Percentiles rank a stretch among this genome's conserved stretches.
These are phyloP conservation scores for Penicillium sclerotigenum DNA, from an alignment of 2,329 filamentous ascomycete species.

Conservation along the genomic window DNA sequence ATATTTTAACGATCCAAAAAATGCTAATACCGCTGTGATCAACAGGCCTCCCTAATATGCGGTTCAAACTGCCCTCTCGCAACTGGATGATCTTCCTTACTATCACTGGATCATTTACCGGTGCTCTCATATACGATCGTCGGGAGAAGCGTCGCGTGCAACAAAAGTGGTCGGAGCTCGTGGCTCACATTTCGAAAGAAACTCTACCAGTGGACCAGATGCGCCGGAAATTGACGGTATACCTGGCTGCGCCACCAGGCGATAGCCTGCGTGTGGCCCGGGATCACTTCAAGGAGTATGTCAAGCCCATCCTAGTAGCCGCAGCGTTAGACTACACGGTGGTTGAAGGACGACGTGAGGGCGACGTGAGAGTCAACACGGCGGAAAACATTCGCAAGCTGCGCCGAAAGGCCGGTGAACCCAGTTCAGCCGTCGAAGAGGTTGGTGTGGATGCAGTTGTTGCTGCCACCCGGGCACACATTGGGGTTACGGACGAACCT, in stretches of 20 bases:
- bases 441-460: conserved; percentile 60
- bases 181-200: conserved; percentile 79
- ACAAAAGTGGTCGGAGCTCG: conserved; percentile 79
- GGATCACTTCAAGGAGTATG: conserved; percentile 92
- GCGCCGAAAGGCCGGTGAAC: conserved; percentile 60
- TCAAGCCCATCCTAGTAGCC: conserved; percentile 87
- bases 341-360: conserved; percentile 84
- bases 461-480: conserved; percentile 60
- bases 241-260: conserved; percentile 78
- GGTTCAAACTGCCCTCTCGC: conserved; percentile 80
- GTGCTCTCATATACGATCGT: conserved; percentile 85
- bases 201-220: conserved; percentile 69
- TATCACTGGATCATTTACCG: conserved; percentile 71
- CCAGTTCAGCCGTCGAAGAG: conserved; percentile 43
- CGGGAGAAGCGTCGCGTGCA: conserved; percentile 83
- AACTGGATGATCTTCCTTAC: conserved; percentile 97
- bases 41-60: conserved; percentile 75
- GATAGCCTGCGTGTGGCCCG: conserved; percentile 81
- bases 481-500: conserved; percentile 67
- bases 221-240: conserved; percentile 80
- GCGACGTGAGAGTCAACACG: conserved; percentile 83
- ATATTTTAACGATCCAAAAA: neutral
- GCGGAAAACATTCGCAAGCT: conserved; percentile 76
- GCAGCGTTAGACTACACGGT: conserved; percentile 96
- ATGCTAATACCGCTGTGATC: conserved; percentile 12